Evolutionary conservation across 768 basidiomycete genomes (phyloP).

Genomic region (Galerina sulciceps): DNA sequence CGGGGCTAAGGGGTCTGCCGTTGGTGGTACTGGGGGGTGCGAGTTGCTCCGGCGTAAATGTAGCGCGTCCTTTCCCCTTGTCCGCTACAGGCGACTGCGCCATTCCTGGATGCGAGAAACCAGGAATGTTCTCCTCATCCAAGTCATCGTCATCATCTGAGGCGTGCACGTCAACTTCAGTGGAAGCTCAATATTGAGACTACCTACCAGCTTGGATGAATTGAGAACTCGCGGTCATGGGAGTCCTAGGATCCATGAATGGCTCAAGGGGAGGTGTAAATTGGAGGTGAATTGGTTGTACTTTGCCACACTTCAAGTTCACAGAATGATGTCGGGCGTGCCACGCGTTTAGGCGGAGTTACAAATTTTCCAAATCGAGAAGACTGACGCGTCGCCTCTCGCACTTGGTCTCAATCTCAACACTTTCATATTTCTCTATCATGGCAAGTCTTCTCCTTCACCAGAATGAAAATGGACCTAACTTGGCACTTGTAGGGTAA

Average conservation of each 20-base stretch:
- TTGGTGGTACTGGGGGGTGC: slow-evolving; percentile 44
- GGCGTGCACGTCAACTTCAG: neutral
- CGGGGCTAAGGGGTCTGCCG: slow-evolving; percentile 34
- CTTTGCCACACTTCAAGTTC: slow-evolving; percentile 32
- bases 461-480: neutral
- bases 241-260: slow-evolving; percentile 49
- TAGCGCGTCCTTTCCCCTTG: slow-evolving; percentile 77
- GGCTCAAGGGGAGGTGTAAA: slow-evolving; percentile 7
- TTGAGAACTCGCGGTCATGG: slow-evolving; percentile 66
- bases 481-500: slow-evolving; percentile 59
- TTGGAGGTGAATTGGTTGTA: neutral
- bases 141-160: slow-evolving; percentile 75
- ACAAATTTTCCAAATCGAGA: slow-evolving; percentile 25
- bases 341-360: slow-evolving; percentile 34
- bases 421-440: slow-evolving; percentile 13
- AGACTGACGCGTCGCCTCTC: slow-evolving; percentile 32
- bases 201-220: slow-evolving; percentile 77
- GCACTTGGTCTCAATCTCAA: slow-evolving; percentile 24
- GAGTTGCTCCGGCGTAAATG: slow-evolving; percentile 53
- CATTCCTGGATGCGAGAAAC: slow-evolving; percentile 70
- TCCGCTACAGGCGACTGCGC: slow-evolving; percentile 46
- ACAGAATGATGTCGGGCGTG: slow-evolving; percentile 18
- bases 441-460: slow-evolving; percentile 29
- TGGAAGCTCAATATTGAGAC: neutral
- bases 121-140: slow-evolving; percentile 81